Conservation (phyloP, 2,329 filamentous ascomycete species). For the Cryphonectria radicalis region DNA sequence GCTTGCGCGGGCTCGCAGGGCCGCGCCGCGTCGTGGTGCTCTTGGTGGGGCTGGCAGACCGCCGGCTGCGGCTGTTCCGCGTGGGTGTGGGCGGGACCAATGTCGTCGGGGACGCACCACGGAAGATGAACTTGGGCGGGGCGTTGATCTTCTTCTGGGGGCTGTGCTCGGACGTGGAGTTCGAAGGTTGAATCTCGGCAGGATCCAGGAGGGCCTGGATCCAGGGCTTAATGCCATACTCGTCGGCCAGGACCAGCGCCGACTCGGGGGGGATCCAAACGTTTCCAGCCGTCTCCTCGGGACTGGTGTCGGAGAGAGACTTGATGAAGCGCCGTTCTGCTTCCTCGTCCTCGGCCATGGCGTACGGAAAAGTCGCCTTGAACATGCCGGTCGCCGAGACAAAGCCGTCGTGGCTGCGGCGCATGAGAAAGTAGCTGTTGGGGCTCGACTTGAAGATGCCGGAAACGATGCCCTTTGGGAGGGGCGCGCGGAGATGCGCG, state of each 20-base stretch:
- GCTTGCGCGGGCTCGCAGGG: constrained; percentile 60
- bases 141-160: constrained; percentile 77
- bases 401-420: constrained; percentile 82
- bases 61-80: constrained; percentile 54
- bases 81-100: constrained; percentile 56
- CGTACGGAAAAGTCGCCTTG: constrained; percentile 85
- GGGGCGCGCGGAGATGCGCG: constrained; percentile 87
- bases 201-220: constrained; percentile 90
- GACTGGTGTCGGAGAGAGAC: constrained; percentile 76
- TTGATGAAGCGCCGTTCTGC: constrained; percentile 84
- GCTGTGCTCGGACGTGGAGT: constrained; percentile 56
- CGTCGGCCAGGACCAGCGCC: constrained; percentile 81
- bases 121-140: constrained; percentile 70
- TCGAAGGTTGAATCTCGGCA: constrained; percentile 69
- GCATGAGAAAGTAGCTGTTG: constrained; percentile 96
- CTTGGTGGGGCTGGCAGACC: constrained; percentile 64
- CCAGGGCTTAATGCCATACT: constrained; percentile 87
- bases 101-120: constrained; percentile 45
- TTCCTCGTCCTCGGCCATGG: constrained; percentile 73
- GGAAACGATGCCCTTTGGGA: constrained; percentile 88
- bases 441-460: constrained; percentile 91
- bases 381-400: constrained; percentile 91
- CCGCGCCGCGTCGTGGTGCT: constrained; percentile 44
- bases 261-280: constrained; percentile 88
- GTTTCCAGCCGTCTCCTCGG: constrained; percentile 93